Base-by-base conservation (phyloP, 73 alveolate genomes). In the Stentor roeselii region DNA sequence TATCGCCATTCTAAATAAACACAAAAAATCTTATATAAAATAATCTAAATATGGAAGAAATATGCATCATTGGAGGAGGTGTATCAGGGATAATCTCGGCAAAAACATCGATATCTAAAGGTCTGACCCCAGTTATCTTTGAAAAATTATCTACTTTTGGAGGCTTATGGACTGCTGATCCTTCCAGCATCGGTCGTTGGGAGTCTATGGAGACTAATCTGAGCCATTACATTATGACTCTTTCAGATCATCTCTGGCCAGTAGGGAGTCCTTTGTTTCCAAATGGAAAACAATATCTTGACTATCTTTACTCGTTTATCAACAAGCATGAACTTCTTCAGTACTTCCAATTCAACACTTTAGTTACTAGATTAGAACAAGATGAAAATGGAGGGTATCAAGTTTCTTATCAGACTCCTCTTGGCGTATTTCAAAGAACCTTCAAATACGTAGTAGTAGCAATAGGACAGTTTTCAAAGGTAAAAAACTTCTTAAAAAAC, bases 31-130 rank as follows among this genome's bases (percentile, higher is more conserved):
- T n/a, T n/a, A n/a, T n/a, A n/a, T n/a, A n/a, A n/a, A n/a, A n/a
- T n/a, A n/a, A n/a, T n/a, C n/a, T n/a, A n/a, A n/a, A n/a, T n/a
- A n/a, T n/a, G n/a, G n/a, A n/a, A n/a, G 80, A 67, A 67, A 34
- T 67, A 27, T 67, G 80, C 37, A 67, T 67, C 0, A 67, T 67
- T 21, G 80, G 80, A 1, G 80, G 80, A 21, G 80, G 80, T 34
- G 1, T 0, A 34, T n/a, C 1, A n/a, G 80, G 42, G 0, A 1
- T 67, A 30, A 30, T 34, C 37, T n/a, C 80, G 21, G n/a, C 41
- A 21, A 67, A 67, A 67, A 34, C 0, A 30, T 21, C 50, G 21
- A 67, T 67, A 1, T 36, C 21, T 30, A 21, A 67, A 15, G 41
- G 41, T n/a, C 2, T n/a, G 14, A 67, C 0, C 14, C 80, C 80